Percentiles rank a stretch among this genome's conserved stretches.
Conservation (phyloP, 257 asterid species). For the Mentha longifolia region DNA sequence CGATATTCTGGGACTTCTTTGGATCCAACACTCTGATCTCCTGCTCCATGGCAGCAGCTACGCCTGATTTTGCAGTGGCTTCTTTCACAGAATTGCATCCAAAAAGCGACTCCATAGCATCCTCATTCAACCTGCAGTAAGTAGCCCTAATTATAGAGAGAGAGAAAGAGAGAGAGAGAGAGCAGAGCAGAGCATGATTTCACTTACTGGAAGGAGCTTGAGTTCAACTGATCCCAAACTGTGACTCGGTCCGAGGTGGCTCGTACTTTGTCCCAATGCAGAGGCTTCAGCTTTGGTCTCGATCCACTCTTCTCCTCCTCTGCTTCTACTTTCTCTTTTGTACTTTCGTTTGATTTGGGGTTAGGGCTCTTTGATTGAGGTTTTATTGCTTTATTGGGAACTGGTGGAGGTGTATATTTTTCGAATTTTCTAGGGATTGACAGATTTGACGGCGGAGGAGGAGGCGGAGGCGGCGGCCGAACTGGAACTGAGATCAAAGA, state of each 20-base stretch:
- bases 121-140: constrained; percentile 77
- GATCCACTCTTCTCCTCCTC: constrained; percentile 67
- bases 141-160: no score
- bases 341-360: constrained; percentile 42
- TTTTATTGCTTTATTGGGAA: constrained; percentile 37
- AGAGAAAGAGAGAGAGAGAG: no score
- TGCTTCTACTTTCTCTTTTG: constrained; percentile 47
- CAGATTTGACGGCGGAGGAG: constrained; percentile 42
- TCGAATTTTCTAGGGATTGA: constrained; percentile 44
- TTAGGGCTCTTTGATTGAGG: constrained; percentile 45
- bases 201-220: constrained; percentile 96
- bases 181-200: neutral
- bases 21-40: constrained; percentile 92
- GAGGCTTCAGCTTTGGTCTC: constrained; percentile 79
- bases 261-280: constrained; percentile 99
- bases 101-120: constrained; percentile 93
- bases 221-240: constrained; percentile 93
- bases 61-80: constrained; percentile 50
- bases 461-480: constrained; percentile 54
- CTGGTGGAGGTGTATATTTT: constrained; percentile 36
- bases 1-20: constrained; percentile 96
- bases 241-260: constrained; percentile 91
- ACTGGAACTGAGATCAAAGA: constrained; percentile 49
- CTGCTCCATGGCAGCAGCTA: constrained; percentile 52
- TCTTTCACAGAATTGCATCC: constrained; percentile 75